phyloP scores from a whole-genome alignment of 768 basidiomycete genomes.

The Tulasnella sp. region DNA sequence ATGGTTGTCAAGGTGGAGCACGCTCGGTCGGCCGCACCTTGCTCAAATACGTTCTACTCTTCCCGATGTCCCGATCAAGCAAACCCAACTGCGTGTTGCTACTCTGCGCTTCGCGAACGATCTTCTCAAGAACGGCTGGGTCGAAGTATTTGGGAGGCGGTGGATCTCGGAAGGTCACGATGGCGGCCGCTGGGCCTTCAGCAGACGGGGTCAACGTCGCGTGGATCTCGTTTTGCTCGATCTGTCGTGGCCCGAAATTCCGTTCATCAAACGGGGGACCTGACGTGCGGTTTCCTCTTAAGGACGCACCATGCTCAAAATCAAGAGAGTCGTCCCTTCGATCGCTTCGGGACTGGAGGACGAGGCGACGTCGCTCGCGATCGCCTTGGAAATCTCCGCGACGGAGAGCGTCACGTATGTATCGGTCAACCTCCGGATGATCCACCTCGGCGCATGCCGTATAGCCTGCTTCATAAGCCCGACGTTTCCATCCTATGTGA shows the following conservation, averaged over 20 bases:
- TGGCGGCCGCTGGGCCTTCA: neutral
- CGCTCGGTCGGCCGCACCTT: neutral
- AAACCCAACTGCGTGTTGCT: neutral
- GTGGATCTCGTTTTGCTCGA: slow-evolving; percentile 9
- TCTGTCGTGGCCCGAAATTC: neutral
- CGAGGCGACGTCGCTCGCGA: slow-evolving; percentile 24
- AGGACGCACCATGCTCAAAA: slow-evolving; percentile 64
- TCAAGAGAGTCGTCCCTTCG: slow-evolving; percentile 22
- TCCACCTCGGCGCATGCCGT: slow-evolving; percentile 62
- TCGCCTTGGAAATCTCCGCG: slow-evolving; percentile 48
- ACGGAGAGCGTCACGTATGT: slow-evolving; percentile 74
- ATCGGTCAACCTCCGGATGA: slow-evolving; percentile 64
- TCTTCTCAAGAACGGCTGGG: slow-evolving; percentile 6
- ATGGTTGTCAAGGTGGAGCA: neutral
- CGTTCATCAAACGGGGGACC: neutral
- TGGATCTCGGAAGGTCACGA: slow-evolving; percentile 11
- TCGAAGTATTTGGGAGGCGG: slow-evolving; percentile 10
- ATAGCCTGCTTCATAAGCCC: slow-evolving; percentile 61
- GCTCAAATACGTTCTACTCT: neutral
- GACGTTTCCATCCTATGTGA: slow-evolving; percentile 50
- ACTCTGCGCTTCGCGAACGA: neutral
- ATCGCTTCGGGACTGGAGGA: slow-evolving; percentile 32
- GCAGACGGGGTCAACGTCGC: slow-evolving; percentile 9
- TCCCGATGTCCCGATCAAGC: neutral
- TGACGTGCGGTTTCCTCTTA: neutral